Base-by-base conservation (phyloP, 139 green algal species). In the Chlorella sp. region DNA sequence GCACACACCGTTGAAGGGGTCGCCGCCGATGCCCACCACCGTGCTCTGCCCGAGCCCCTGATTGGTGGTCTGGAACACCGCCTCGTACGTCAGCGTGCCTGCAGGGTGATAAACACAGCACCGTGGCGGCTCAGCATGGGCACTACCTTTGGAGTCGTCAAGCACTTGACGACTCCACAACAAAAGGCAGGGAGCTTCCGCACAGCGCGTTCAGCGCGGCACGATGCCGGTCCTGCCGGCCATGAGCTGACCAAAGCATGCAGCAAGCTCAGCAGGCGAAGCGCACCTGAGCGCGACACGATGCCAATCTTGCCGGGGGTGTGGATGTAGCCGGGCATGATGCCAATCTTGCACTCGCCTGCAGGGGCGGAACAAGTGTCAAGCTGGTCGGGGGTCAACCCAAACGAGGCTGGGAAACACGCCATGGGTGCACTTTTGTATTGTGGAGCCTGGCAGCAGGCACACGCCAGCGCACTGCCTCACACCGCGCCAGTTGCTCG, bases 301-400 rank as follows among this genome's bases (percentile, higher is more conserved):
- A 99, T 95, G 81, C 97, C 97, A 51, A 99, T 97, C 77, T 94
- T 95, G 2, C 95, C 96, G 11, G 93, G 93, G 48, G 91, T 96
- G 91, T 99, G 97, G 87, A 99, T 99, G 93, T 99, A 99, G n/a
- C 97, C 97, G 83, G 98, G 94, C 89, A 96, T 94, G 93, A 99
- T 99, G 48, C 97, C 97, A 60, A 99, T 99, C 91, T 99, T 99
- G 92, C 97, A 99, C 87, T 99, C 97, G 7, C 96, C 77, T 83
- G 77, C 54, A 75, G 34, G 41, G 34, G 72, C 1, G 1, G 44
- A 38, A 70, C 26, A 5, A 32, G 56, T 20, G 56, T 65, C 16
- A 28, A 24, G 56, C 56, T 19, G 56, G 56, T 24, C 22, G 56
- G 22, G 8, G 22, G 28, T 19, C 56, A 65, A 24, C 56, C 56